A percentile compares a stretch with the other conserved stretches of the same genome.
These are phyloP conservation scores for Vanrija pseudolonga DNA, from an alignment of 1,284 basidiomycete species.

Conservation along the genomic window DNA sequence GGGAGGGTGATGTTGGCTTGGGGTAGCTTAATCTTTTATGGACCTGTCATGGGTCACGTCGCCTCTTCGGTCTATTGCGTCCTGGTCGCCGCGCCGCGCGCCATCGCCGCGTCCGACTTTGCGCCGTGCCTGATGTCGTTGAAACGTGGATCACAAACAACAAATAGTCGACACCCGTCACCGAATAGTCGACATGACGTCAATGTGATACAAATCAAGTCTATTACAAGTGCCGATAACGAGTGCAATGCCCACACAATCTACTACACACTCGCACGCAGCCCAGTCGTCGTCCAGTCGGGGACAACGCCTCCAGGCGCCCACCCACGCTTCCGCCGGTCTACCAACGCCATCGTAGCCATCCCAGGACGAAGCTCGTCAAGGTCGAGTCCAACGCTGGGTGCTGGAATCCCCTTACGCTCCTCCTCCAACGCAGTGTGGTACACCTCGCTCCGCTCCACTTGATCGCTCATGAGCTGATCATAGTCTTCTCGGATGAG, in stretches of 20 bases:
- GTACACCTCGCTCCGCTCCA: conserved; percentile 27
- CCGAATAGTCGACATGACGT: neutral
- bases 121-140: no score
- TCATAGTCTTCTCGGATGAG: conserved; percentile 69
- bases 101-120: no score
- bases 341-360: conserved; percentile 15
- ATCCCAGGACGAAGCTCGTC: conserved; percentile 47
- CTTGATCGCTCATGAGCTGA: conserved; percentile 35
- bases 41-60: no score
- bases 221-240: no score
- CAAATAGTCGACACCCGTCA: no score
- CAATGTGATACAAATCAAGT: neutral
- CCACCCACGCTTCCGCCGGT: conserved; percentile 35
- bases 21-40: no score
- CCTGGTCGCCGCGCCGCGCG: no score
- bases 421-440: conserved; percentile 46
- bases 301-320: conserved; percentile 54
- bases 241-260: no score
- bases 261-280: conserved; percentile 5
- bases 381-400: conserved; percentile 30
- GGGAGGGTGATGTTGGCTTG: no score
- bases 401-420: conserved; percentile 42
- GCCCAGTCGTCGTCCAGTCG: conserved; percentile 67
- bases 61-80: no score
- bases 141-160: no score